These are phyloP conservation scores for Ogataea neopini DNA, from an alignment of 805 yeast species.

Conservation along the genomic window DNA sequence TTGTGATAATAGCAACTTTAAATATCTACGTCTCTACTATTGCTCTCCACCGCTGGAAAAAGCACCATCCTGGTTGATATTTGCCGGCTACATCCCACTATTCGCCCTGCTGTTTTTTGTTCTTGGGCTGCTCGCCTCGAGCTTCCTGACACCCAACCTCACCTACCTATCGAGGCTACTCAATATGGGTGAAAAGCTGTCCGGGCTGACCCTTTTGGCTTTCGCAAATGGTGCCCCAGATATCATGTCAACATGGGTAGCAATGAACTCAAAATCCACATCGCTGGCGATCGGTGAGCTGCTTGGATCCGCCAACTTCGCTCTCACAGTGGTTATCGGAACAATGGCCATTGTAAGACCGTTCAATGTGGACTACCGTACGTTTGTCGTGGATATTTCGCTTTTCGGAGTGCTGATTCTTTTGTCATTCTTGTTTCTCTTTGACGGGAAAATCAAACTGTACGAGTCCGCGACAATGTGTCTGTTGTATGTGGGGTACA, in stretches of 20 bases:
- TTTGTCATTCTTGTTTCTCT: constrained; percentile 51
- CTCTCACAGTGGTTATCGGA: constrained; percentile 53
- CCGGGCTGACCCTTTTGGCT: constrained; percentile 86
- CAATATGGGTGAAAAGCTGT: constrained; percentile 69
- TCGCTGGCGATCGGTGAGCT: constrained; percentile 54
- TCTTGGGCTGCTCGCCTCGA: constrained; percentile 80
- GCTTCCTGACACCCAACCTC: constrained; percentile 77
- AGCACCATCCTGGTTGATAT: constrained; percentile 10
- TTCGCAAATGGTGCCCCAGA: constrained; percentile 95
- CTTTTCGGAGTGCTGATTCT: constrained; percentile 55
- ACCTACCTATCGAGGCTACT: constrained; percentile 61
- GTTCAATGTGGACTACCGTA: constrained; percentile 49
- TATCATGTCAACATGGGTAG: constrained; percentile 78
- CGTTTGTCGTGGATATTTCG: constrained; percentile 60
- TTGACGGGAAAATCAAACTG: constrained; percentile 54
- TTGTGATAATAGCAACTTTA: constrained; percentile 23
- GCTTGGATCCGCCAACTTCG: constrained; percentile 55
- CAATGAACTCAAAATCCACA: constrained; percentile 70
- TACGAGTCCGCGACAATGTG: constrained; percentile 62
- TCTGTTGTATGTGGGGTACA: constrained; percentile 57
- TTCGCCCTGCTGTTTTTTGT: constrained; percentile 52
- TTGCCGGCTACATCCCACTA: constrained; percentile 13
- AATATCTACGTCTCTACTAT: constrained; percentile 28
- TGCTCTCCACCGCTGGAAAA: constrained; percentile 22
- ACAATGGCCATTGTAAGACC: constrained; percentile 45